phyloP scores from a whole-genome alignment of 768 basidiomycete genomes.

The Lenzites betulinus region DNA sequence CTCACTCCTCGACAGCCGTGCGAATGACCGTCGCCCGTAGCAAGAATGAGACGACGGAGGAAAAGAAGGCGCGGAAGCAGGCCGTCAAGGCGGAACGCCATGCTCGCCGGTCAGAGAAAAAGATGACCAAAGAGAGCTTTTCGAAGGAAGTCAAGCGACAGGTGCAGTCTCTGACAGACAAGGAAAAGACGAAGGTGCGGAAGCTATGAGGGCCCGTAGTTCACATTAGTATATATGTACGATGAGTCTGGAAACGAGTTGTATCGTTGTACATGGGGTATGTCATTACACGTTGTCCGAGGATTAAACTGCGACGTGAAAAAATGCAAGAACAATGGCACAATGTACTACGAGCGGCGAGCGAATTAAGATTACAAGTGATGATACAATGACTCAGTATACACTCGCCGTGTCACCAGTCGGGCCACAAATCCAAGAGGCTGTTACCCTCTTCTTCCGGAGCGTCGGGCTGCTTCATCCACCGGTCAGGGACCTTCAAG shows the following conservation, averaged over 20 bases:
- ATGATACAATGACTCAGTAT: conserved; percentile 3
- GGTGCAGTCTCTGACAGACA: conserved; percentile 48
- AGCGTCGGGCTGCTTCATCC: conserved; percentile 84
- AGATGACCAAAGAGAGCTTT: conserved; percentile 63
- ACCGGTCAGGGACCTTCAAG: conserved; percentile 78
- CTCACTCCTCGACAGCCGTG: conserved; percentile 22
- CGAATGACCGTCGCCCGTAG: conserved; percentile 64
- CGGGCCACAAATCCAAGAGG: conserved; percentile 42
- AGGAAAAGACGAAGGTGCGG: conserved; percentile 38
- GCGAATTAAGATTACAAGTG: not conserved
- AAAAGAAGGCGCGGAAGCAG: conserved; percentile 70
- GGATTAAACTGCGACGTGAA: not conserved
- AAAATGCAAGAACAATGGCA: not conserved
- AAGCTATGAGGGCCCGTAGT: conserved; percentile 32
- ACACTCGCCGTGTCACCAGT: conserved; percentile 35
- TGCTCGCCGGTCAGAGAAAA: conserved; percentile 66
- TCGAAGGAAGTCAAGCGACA: conserved; percentile 63
- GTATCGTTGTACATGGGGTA: not conserved
- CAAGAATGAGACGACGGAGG: conserved; percentile 75
- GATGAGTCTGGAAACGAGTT: not conserved
- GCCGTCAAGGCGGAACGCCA: conserved; percentile 70
- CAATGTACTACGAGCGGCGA: not conserved
- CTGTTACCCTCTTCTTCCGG: conserved; percentile 69
- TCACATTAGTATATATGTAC: conserved; percentile 1
- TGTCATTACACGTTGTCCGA: conserved; percentile 10